A percentile compares a stretch with the other conserved stretches of the same genome.
Conservation (phyloP, 257 asterid species). For the Cynanchum wilfordii region DNA sequence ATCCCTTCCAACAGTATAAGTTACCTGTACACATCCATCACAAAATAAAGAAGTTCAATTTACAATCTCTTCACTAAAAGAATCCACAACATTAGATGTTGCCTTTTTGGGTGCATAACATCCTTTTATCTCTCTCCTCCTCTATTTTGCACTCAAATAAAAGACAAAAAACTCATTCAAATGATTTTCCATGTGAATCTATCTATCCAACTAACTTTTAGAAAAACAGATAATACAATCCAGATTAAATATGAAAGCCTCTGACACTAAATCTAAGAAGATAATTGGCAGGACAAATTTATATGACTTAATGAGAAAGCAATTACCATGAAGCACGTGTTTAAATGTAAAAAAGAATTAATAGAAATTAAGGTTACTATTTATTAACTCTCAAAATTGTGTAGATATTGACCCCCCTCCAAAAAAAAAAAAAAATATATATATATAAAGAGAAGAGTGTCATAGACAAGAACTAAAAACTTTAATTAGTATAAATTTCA, state of each 20-base stretch:
- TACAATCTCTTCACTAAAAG: not conserved
- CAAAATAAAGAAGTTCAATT: not conserved
- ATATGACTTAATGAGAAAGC: not conserved
- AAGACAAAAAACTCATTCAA: not conserved
- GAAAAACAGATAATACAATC: not conserved
- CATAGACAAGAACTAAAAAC: not conserved
- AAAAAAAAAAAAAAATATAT: not conserved
- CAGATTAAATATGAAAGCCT: not conserved
- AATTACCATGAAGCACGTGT: not conserved
- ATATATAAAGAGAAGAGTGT: not conserved
- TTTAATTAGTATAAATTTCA: not conserved
- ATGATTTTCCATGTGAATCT: not conserved
- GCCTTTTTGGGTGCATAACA: not conserved
- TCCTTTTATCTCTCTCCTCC: not conserved
- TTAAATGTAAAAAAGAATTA: not conserved
- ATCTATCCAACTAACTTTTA: not conserved
- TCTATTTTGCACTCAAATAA: not conserved
- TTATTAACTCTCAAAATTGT: not conserved
- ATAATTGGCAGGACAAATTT: not conserved
- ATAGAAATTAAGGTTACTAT: not conserved
- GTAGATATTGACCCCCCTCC: too few relatives aligned
- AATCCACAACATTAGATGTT: not conserved
- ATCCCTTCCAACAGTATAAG: slow-evolving; percentile 91
- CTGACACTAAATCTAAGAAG: not conserved
- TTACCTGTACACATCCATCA: slow-evolving; percentile 49